Evolutionary conservation across 202 grass and related monocot species (phyloP), one percentile per base, ranked within the genome.

Genomic region (Elaeis oleifera): DNA sequence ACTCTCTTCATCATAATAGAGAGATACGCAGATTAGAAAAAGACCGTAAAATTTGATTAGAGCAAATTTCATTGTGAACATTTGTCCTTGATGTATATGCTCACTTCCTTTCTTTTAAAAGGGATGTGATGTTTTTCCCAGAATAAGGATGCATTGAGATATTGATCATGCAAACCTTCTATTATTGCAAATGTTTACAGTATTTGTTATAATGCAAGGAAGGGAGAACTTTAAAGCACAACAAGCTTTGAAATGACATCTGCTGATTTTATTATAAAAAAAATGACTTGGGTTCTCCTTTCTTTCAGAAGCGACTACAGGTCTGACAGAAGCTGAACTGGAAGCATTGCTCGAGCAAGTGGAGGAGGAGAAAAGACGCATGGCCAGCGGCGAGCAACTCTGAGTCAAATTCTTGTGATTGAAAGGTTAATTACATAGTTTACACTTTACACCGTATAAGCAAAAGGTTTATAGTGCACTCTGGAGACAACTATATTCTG

Each of bases 311-410:
- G 81, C 80, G 94, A 16, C 20, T 97, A 62, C 88, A 97, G 69
- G 94, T 76, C 66, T 97, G 58, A 71, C 88, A 39, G 94, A 97
- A 69, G 85, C 77, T 28, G 84, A 97, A 31, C 69, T 92, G 51
- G 81, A 85, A 20, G 82, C 18, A 69, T 64, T 92, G 77, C 84
- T 97, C 7, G 88, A 91, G 77, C 94, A 97, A 36, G 94, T 97
- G 60, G 94, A 92, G 72, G 88, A 92, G 24, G 88, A 97, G 64
- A 97, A 92, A 67, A 63, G 66, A 9, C 79, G 80, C 31, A 49
- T 83, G 44, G 54, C 29, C 61, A 65, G 67, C 16, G 23, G 67
- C 69, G 72, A 74, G 69, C 1, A 36, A 64, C n/a, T 75, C 64
- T 44, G 54, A 56, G 6, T 56, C 23, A 56, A 59, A 6, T 63